Base-by-base conservation (phyloP, 345 rosid species). In the Punica granatum region DNA sequence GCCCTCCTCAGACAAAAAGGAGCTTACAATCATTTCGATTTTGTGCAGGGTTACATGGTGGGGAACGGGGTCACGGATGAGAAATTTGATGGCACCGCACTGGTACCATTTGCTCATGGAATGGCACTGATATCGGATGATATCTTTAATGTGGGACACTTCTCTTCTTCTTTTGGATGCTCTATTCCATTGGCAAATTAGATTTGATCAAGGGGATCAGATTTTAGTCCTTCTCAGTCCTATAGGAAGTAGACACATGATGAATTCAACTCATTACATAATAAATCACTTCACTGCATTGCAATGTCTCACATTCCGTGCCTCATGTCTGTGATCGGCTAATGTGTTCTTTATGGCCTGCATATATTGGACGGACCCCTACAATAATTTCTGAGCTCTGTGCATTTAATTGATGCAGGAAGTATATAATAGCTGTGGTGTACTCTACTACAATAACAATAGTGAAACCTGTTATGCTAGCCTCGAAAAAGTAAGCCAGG, bases 101-200 rank as follows among this genome's bases (percentile, higher is more conserved):
- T 78, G 39, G 67, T 80, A 30, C 84, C 84, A 19, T 80, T 83
- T 49, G 79, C 69, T 2, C 83, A 80, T 56, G 83, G 84, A 44
- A 83, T 83, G 87, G 78, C 70, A 60, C 82, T 83, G 16, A 83
- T 80, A 49, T 83, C 87, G 0, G 76, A 82, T 43, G 74, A 73
- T 23, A 73, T 85, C 31, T 81, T 61, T 30, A 67, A 76, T 75
- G 86, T 82, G 54, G 10, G 58, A 7, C 35, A 16, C 7, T 46
- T 7, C 18, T 44, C 21, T 44, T 25, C 9, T 42, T n/a, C 54
- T 53, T 53, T 48, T 7, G n/a, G 18, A 48, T 4, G 53, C 53
- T 13, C 18, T 16, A 15, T 14, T 48, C 23, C 53, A 48, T 48
- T 48, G 12, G 53, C 53, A 18, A 18, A 21, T 21, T 21, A 12